Evolutionary conservation across 192 early-diverging fungal species (phyloP).

Genomic region (Diversispora epigaea): DNA sequence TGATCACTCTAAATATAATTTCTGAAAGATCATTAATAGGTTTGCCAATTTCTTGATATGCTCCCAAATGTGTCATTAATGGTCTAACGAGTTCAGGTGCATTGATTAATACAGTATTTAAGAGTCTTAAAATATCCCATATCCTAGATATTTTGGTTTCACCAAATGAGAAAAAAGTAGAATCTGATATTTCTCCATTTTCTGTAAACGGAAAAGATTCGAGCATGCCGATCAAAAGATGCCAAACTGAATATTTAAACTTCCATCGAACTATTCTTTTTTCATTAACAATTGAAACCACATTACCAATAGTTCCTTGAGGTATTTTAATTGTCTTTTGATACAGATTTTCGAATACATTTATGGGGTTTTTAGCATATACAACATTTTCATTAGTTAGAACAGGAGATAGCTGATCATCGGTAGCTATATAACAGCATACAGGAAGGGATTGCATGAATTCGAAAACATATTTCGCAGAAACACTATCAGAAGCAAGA

Average conservation of each 20-base stretch:
- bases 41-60: background rate
- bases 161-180: background rate
- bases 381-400: background rate
- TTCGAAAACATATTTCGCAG: slow-evolving; percentile 34
- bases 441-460: slow-evolving; percentile 37
- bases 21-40: background rate
- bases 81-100: background rate
- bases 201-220: slow-evolving; percentile 11
- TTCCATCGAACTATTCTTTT: slow-evolving; percentile 15
- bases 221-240: slow-evolving; percentile 1
- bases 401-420: slow-evolving; percentile 22
- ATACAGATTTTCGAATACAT: slow-evolving; percentile 29
- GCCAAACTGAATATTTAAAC: slow-evolving; percentile 18
- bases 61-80: background rate
- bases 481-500: slow-evolving; percentile 33
- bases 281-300: background rate
- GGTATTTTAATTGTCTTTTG: slow-evolving; percentile 35
- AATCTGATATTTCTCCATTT: background rate
- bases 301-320: slow-evolving; percentile 14
- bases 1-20: slow-evolving; percentile 3
- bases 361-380: background rate
- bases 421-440: slow-evolving; percentile 25
- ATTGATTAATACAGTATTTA: slow-evolving; percentile 8
- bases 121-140: slow-evolving; percentile 3
- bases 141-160: background rate